Evolutionary conservation across 352 stramenopile species (phyloP).

Genomic region (Phytophthora vignae): DNA sequence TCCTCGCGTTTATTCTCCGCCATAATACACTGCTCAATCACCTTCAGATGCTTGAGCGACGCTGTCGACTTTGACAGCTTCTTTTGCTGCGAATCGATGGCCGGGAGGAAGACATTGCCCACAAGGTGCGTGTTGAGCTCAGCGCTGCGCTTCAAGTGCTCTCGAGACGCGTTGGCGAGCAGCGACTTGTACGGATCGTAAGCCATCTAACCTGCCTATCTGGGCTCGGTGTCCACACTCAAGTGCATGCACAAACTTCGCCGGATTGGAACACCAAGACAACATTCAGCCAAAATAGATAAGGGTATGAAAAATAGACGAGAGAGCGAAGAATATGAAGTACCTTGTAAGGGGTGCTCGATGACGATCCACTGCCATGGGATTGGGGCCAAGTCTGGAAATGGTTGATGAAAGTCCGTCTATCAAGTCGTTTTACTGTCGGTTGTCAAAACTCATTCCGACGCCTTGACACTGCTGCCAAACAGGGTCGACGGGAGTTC

Average conservation of each 20-base stretch:
- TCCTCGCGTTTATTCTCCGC: constrained; percentile 76
- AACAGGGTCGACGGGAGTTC: constrained; percentile 64
- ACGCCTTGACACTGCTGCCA: constrained; percentile 28
- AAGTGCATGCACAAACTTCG: constrained; percentile 1
- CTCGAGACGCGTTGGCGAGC: constrained; percentile 51
- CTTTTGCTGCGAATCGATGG: constrained; percentile 46
- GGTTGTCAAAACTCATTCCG: constrained; percentile 21
- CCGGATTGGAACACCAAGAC: constrained; percentile 1
- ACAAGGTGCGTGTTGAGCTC: constrained; percentile 57
- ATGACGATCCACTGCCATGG: constrained; percentile 8
- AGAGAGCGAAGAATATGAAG: neutral
- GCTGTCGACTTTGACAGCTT: constrained; percentile 19
- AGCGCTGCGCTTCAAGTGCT: constrained; percentile 50
- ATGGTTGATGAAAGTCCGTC: constrained; percentile 3
- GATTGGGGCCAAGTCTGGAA: neutral
- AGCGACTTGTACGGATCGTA: constrained; percentile 62
- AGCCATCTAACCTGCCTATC: constrained; percentile 24
- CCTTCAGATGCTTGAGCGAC: constrained; percentile 64
- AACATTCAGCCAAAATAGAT: constrained; percentile 24
- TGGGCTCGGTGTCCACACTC: constrained; percentile 6
- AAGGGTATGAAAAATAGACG: constrained; percentile 29
- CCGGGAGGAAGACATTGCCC: constrained; percentile 72
- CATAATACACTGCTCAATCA: constrained; percentile 81
- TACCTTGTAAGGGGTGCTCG: neutral
- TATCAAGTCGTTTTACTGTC: constrained; percentile 22